Percentiles rank a stretch among this genome's conserved stretches.
Evolutionary conservation across 2,329 filamentous ascomycete genomes (phyloP).

Genomic region (Penicillium sp.): DNA sequence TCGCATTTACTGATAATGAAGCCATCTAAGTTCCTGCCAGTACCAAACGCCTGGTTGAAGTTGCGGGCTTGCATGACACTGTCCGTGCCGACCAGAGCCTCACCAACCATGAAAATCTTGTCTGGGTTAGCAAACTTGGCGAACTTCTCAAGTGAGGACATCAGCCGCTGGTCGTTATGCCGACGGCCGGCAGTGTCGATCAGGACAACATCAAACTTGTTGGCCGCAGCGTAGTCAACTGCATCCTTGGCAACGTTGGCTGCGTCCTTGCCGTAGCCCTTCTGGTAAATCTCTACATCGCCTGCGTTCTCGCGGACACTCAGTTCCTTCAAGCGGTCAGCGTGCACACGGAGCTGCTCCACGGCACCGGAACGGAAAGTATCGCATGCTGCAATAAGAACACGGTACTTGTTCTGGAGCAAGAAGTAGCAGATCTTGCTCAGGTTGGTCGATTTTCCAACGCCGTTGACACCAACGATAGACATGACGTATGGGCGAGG

Average conservation of each 20-base stretch:
- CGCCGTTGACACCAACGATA: conserved; percentile 96
- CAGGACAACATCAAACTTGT: conserved; percentile 86
- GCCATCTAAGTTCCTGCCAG: conserved; percentile 77
- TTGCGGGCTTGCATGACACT: conserved; percentile 93
- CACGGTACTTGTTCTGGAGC: conserved; percentile 93
- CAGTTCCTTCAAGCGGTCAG: conserved; percentile 87
- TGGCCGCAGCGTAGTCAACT: conserved; percentile 72
- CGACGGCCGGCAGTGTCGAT: conserved; percentile 94
- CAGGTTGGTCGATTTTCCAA: conserved; percentile 96
- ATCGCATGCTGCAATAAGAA: conserved; percentile 90
- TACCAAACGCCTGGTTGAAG: conserved; percentile 91
- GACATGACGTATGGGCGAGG: conserved; percentile 92
- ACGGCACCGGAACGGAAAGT: conserved; percentile 97
- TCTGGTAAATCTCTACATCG: conserved; percentile 87
- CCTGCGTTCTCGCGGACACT: conserved; percentile 76
- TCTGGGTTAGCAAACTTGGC: conserved; percentile 93
- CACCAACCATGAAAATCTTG: conserved; percentile 96
- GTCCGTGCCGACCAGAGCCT: conserved; percentile 92
- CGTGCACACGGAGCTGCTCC: conserved; percentile 93
- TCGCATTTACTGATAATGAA: conserved; percentile 99
- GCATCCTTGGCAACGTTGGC: conserved; percentile 94
- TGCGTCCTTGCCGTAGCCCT: conserved; percentile 96
- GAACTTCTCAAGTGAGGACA: conserved; percentile 97
- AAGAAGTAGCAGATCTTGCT: conserved; percentile 98
- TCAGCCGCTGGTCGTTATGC: conserved; percentile 93